phyloP scores from a whole-genome alignment of 2,329 filamentous ascomycete genomes.

The Fusarium temperatum region DNA sequence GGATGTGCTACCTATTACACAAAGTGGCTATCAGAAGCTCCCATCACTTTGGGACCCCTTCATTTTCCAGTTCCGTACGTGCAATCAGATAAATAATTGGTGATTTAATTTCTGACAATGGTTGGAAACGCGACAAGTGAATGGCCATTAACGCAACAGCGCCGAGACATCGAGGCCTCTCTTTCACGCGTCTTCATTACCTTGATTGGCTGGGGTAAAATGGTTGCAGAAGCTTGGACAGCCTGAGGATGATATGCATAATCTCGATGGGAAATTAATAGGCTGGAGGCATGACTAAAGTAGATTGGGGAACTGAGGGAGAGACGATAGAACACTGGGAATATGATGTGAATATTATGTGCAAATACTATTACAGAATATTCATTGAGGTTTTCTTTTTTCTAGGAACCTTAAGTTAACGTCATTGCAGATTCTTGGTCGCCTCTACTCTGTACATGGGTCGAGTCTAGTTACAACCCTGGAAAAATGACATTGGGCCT shows the following conservation, averaged over 20 bases:
- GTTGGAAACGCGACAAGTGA: background rate
- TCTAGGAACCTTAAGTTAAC: constrained; percentile 1
- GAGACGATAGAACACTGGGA: background rate
- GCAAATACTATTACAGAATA: background rate
- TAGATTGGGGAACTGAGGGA: background rate
- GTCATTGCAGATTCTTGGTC: constrained; percentile 3
- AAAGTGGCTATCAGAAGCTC: no score
- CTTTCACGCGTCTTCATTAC: background rate
- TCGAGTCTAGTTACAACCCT: background rate
- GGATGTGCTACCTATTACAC: background rate
- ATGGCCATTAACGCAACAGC: background rate
- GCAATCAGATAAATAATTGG: background rate
- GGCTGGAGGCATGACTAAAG: background rate
- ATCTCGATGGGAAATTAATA: background rate
- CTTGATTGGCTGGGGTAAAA: background rate
- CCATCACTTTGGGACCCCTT: background rate
- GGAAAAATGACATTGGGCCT: background rate
- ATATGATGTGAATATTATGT: background rate
- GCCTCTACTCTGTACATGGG: background rate
- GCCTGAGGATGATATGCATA: background rate
- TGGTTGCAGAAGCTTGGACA: background rate
- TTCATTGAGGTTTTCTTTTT: background rate
- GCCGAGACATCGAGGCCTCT: background rate
- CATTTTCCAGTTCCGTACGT: background rate
- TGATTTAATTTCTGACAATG: background rate